phyloP scores from a whole-genome alignment of 306 rosid species.

The Gillenia trifoliata region DNA sequence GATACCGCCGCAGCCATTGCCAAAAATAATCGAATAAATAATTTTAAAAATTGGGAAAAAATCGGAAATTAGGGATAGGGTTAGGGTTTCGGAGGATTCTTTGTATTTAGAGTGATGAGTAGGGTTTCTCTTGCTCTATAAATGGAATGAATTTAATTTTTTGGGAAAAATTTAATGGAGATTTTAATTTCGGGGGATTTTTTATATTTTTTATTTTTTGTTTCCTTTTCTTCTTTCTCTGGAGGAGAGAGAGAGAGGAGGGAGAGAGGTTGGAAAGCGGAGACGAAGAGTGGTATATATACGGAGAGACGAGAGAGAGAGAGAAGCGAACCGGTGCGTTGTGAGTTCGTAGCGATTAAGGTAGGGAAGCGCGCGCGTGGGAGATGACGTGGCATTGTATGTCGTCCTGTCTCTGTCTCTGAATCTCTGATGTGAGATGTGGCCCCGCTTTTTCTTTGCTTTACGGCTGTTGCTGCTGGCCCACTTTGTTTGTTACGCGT shows the following conservation, averaged over 20 bases:
- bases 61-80: background rate
- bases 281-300: background rate
- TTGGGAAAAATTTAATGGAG: background rate
- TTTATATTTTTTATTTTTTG: background rate
- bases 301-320: background rate
- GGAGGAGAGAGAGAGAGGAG: background rate
- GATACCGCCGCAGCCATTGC: constrained; percentile 45
- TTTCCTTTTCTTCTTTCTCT: background rate
- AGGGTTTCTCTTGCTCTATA: constrained; percentile 14
- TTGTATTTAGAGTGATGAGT: background rate
- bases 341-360: constrained; percentile 9
- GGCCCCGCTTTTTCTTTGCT: constrained; percentile 3
- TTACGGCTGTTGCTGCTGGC: background rate
- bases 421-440: background rate
- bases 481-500: background rate
- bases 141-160: background rate
- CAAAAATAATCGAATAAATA: background rate
- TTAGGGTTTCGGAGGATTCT: background rate
- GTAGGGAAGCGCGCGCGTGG: background rate
- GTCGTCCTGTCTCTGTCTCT: background rate
- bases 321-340: constrained; percentile 3
- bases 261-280: background rate
- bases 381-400: constrained; percentile 15
- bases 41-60: background rate
- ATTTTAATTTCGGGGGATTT: background rate